Conservation (phyloP, 495 filamentous ascomycete genomes). For the Penicillium macrosclerotiorum region DNA sequence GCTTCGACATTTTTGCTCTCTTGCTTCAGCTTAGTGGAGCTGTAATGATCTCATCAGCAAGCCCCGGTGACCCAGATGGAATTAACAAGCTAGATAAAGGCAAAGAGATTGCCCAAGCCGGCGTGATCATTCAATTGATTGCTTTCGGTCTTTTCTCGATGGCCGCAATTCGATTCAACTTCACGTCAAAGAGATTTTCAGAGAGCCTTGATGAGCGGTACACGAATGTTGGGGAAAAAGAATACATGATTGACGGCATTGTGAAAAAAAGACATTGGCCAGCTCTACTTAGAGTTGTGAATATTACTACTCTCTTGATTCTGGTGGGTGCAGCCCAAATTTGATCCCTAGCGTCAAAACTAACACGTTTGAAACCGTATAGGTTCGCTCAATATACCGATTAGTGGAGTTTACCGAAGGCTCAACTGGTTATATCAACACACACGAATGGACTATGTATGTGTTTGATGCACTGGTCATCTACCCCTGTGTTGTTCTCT, state of each 20-base stretch:
- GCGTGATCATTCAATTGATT: slow-evolving; percentile 40
- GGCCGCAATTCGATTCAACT: slow-evolving; percentile 34
- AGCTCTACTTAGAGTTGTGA: slow-evolving; percentile 51
- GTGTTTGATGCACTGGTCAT: slow-evolving; percentile 61
- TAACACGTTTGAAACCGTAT: neutral
- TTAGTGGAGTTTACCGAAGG: slow-evolving; percentile 62
- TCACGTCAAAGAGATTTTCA: slow-evolving; percentile 41
- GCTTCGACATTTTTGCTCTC: slow-evolving; percentile 31
- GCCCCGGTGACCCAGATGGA: slow-evolving; percentile 21
- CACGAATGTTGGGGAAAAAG: slow-evolving; percentile 23
- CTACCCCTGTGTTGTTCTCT: slow-evolving; percentile 47
- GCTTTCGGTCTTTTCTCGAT: slow-evolving; percentile 45
- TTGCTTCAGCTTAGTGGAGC: slow-evolving; percentile 29
- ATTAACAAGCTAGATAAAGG: slow-evolving; percentile 31
- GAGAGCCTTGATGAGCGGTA: slow-evolving; percentile 26
- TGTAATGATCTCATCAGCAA: slow-evolving; percentile 35
- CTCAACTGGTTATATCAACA: slow-evolving; percentile 46
- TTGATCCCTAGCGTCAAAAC: neutral
- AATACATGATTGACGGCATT: slow-evolving; percentile 27
- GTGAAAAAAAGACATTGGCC: slow-evolving; percentile 46
- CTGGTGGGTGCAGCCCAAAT: slow-evolving; percentile 34
- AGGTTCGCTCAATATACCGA: slow-evolving; percentile 61
- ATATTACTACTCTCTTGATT: slow-evolving; percentile 51
- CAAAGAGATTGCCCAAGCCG: slow-evolving; percentile 38
- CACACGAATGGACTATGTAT: slow-evolving; percentile 58